A percentile compares a stretch with the other conserved stretches of the same genome.
phyloP scores from a whole-genome alignment of 768 basidiomycete genomes.

The Trametes coccinea region DNA sequence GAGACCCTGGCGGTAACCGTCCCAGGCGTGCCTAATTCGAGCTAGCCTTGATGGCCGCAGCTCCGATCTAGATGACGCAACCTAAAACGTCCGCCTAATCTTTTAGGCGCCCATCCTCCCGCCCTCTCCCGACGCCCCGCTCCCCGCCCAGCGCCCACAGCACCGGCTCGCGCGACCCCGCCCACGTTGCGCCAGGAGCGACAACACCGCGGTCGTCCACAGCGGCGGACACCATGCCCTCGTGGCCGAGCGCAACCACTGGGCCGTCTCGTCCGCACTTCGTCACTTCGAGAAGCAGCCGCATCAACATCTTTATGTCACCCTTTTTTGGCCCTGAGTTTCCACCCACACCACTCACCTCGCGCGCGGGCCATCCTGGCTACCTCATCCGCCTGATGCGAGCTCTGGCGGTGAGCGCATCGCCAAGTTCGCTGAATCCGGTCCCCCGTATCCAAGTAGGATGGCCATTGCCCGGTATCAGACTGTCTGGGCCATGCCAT shows the following conservation, averaged over 20 bases:
- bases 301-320: conserved; percentile 21
- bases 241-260: background rate
- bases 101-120: conserved; percentile 10
- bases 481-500: background rate
- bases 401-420: background rate
- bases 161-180: conserved; percentile 1
- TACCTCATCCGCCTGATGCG: conserved; percentile 8
- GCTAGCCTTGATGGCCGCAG: conserved; percentile 34
- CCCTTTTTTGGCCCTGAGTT: conserved; percentile 15
- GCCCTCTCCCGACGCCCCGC: conserved; percentile 2
- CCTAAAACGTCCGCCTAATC: conserved; percentile 23
- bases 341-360: conserved; percentile 18
- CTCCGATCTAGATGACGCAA: conserved; percentile 36
- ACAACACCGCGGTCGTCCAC: background rate
- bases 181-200: background rate
- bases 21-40: conserved; percentile 34
- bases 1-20: conserved; percentile 32
- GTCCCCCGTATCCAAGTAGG: conserved; percentile 7
- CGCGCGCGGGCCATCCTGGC: conserved; percentile 3
- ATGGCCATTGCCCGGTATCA: conserved; percentile 6
- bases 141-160: background rate
- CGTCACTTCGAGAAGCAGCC: conserved; percentile 11
- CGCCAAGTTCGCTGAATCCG: background rate
- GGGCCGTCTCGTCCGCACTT: background rate
- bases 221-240: background rate